Base-by-base conservation (phyloP, 1,139 yeast genomes). In the Zygosaccharomyces sapae region DNA sequence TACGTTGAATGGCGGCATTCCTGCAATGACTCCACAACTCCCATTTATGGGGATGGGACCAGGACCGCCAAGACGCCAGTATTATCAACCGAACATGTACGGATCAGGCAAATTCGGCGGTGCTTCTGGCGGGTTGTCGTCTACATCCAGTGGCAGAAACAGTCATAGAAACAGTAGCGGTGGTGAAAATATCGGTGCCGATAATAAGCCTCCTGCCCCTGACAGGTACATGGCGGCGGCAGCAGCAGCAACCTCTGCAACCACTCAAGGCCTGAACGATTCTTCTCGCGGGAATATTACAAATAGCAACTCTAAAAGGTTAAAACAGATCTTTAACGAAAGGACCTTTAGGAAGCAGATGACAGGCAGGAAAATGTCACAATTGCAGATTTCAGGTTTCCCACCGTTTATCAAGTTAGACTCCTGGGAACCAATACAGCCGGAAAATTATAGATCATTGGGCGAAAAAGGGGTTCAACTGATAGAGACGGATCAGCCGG, bases 291-390 rank as follows among this genome's bases (percentile, higher is more conserved):
- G 30, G 25, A 30, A 27, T 19, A 27, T 38, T 19, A 22, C 22
- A 13, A 38, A 43, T 4, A 48, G 43, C 34, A 54, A 47, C 31
- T 48, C 55, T 7, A 52, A 52, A 34, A 51, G 55, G 29, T 35
- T 59, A 45, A 57, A 54, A 34, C 63, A 59, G 41, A 59, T 63
- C 24, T 64, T 64, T 43, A 63, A 63, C 46, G 68, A 64, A 50
- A 53, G 49, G 12, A 57, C 61, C 38, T 64, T 64, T 44, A 59
- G 68, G 38, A 61, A 55, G 41, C 68, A 64, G 47, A 64, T 63
- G 68, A 61, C 66, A 5, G 58, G 61, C 12, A 55, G 67, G 41
- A 59, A 60, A n/a, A 64, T 64, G 68, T 59, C 56, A 51, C 68
- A 63, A 47, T 45, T 63, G 35, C 57, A 58, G 41, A 37, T 64